Evolutionary conservation across 164 flowering plant genomes (phyloP).

Genomic region (Berberis thunbergii): DNA sequence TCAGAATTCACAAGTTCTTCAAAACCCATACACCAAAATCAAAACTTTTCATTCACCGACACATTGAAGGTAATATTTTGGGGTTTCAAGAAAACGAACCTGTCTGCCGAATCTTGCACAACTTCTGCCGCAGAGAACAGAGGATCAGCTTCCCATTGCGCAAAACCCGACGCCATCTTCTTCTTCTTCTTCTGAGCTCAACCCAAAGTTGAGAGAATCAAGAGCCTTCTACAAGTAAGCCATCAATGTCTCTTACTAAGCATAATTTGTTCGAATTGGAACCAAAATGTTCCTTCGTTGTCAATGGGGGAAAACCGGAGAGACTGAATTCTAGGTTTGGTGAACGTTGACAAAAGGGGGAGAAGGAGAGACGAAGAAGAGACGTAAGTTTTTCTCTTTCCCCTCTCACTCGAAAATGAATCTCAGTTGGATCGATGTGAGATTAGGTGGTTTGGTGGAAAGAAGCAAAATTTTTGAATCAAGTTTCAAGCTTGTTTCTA

Average conservation of each 20-base stretch:
- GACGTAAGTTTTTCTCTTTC: too few species aligned
- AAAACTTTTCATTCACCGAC: too few species aligned
- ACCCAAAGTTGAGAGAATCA: neutral
- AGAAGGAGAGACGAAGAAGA: too few species aligned
- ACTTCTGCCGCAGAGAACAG: constrained; percentile 55
- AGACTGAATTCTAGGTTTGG: neutral
- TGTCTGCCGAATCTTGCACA: constrained; percentile 53
- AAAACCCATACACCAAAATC: too few species aligned
- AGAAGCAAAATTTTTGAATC: too few species aligned
- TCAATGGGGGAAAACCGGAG: neutral
- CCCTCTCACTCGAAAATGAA: too few species aligned
- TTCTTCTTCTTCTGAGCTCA: neutral
- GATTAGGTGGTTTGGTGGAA: too few species aligned
- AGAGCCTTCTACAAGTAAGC: neutral
- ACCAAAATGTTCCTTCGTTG: neutral
- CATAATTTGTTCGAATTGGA: neutral
- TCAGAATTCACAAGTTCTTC: too few species aligned
- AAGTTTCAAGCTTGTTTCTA: too few species aligned
- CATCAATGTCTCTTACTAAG: too few species aligned
- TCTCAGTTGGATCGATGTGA: too few species aligned
- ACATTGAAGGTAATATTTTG: too few species aligned
- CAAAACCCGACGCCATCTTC: constrained; percentile 22
- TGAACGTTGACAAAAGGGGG: neutral
- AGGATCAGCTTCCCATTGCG: constrained; percentile 53
- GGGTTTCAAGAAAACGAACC: constrained; percentile 11